Conservation (phyloP, 495 filamentous ascomycete species). For the Lasiosphaeria hispida region DNA sequence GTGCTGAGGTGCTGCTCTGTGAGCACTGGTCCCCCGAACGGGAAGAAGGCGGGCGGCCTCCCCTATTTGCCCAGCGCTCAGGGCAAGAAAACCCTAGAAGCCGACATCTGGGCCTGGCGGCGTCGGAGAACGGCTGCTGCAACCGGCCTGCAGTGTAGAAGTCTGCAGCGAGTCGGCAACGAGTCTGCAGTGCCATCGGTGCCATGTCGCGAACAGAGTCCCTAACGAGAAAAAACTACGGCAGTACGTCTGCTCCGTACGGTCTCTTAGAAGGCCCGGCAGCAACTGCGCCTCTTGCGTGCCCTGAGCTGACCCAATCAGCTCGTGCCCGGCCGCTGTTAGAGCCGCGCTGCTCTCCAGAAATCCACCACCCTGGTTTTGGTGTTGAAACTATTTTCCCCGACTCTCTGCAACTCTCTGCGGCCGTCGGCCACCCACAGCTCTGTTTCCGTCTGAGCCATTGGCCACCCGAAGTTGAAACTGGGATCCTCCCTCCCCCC, state of each 20-base stretch:
- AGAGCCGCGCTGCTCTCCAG: constrained; percentile 16
- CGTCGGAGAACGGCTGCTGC: constrained; percentile 9
- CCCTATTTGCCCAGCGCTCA: constrained; percentile 6
- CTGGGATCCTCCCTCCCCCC: too few relatives aligned
- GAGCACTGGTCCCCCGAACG: constrained; percentile 4
- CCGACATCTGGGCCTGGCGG: constrained; percentile 1
- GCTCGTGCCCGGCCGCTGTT: neutral
- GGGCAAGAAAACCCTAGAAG: constrained; percentile 1
- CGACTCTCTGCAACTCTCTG: neutral
- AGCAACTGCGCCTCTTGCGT: constrained; percentile 16
- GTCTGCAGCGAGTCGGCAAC: neutral
- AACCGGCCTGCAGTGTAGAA: neutral
- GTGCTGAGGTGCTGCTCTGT: neutral
- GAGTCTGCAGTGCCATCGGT: neutral
- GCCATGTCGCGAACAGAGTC: too few relatives aligned
- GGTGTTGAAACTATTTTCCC: neutral
- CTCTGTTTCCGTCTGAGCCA: neutral
- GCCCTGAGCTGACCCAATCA: constrained; percentile 9
- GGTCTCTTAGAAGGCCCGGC: neutral
- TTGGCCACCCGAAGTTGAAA: too few relatives aligned
- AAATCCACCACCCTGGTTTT: constrained; percentile 9
- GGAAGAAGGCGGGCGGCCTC: constrained; percentile 18
- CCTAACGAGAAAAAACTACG: too few relatives aligned
- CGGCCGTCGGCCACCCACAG: neutral
- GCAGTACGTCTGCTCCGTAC: neutral